Evolutionary conservation across 1,139 yeast genomes (phyloP), one percentile per base, ranked within the genome.

Genomic region (Diutina scorzettiae): DNA sequence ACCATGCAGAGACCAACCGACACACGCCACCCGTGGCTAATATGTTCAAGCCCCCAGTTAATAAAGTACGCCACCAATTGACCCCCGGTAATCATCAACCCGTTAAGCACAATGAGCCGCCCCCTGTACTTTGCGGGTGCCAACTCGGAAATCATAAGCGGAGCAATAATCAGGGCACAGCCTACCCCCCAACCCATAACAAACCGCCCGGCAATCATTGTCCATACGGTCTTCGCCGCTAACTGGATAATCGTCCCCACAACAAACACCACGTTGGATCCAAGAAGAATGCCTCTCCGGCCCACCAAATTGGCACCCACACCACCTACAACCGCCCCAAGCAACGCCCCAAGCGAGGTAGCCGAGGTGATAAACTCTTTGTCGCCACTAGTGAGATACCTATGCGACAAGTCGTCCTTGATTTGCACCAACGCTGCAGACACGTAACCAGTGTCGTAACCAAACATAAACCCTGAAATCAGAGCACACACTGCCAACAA

Each of bases 171-270:
- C 3, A 96, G 85, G 0, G 96, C 97, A 46, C 85, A 74, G 49
- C 98, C 98, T 21, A 89, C 96, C 51, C 95, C 98, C 63, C 84
- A 82, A 19, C 98, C 98, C 79, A 89, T 83, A 42, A 89, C 67
- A 51, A 89, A 81, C 57, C 97, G 73, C 32, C 97, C 98, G 8
- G 65, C 78, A 50, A 85, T 80, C 96, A 91, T 89, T 37, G 83
- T 78, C 95, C 96, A 86, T 43, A 86, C 81, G 3, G 79, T 68
- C 43, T 76, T 73, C 4, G 96, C 77, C 19, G 79, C 84, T 46
- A 89, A 74, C 62, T 89, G 97, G 48, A 87, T 66, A 40, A 76
- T 73, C 20, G 95, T 86, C 43, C 97, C 98, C 30, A 81, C 66
- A 17, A 87, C 66, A 55, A 91, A 86, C 53, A 89, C 64, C 5